Evolutionary conservation across 306 rosid genomes (phyloP), one percentile per base, ranked within the genome.

Genomic region (Leucaena leucocephala): DNA sequence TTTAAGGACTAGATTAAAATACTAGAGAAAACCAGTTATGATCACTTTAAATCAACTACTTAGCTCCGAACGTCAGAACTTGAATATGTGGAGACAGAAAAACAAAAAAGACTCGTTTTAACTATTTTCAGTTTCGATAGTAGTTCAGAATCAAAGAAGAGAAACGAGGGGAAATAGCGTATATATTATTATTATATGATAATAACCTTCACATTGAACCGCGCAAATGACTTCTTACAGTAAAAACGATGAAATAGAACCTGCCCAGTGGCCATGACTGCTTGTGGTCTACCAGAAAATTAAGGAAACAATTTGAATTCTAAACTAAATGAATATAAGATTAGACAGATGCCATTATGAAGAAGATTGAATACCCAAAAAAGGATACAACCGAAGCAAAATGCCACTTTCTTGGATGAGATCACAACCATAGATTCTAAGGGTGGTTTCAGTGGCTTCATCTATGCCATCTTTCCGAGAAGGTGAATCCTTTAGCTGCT

Each of bases 261-360:
- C 84, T 95, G 97, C 10, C 95, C 97, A 43, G 98, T 92, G 71
- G 97, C 98, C 98, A 95, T 95, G 75, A 92, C 97, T 3, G 98
- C 98, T 73, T 92, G 97, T 35, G 97, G 97, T 76, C 98, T 92
- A 82, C 57, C 85, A 68, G 38, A 76, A n/a, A 42, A 61, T 83
- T 67, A 75, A 83, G 85, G 79, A 11, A 76, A 82, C 45, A 55
- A 58, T 33, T 44, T 65, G 74, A 63, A 55, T 52, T 50, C 50
- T 68, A 79, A 80, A 76, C 71, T 19, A 22, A 50, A 39, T 2
- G 33, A 35, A 70, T 35, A 14, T 52, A 43, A 21, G 34, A 62
- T 15, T 77, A 68, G 10, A 64, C n/a, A 48, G 19, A 13, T 43
- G 34, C 9, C 68, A 62, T 13, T 12, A 4, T 15, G 19, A 17